Conservation (phyloP, 495 filamentous ascomycete genomes). For the Amniculicola lignicola region DNA sequence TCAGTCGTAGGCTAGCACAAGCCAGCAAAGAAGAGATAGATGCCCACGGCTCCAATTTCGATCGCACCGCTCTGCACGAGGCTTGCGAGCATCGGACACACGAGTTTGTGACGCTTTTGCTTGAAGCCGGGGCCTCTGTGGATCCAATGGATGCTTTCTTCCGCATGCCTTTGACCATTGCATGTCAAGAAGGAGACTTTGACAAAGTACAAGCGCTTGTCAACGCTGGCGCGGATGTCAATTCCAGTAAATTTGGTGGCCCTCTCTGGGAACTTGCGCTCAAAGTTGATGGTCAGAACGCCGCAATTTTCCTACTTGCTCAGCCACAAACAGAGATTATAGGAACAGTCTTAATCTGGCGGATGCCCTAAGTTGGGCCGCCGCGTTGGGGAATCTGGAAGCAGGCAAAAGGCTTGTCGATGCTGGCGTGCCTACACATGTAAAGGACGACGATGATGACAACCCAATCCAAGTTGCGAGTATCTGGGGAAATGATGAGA, state of each 20-base stretch:
- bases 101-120: constrained; percentile 14
- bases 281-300: neutral
- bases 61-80: constrained; percentile 11
- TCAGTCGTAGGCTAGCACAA: neutral
- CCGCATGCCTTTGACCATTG: constrained; percentile 14
- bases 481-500: constrained; percentile 3
- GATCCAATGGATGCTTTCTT: constrained; percentile 13
- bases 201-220: constrained; percentile 10
- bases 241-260: constrained; percentile 2
- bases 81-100: neutral
- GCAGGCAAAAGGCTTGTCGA: constrained; percentile 14
- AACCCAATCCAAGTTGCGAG: constrained; percentile 18
- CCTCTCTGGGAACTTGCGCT: constrained; percentile 20
- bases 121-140: constrained; percentile 14
- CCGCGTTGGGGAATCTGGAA: constrained; percentile 7
- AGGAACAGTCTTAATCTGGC: neutral
- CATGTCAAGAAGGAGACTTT: constrained; percentile 13
- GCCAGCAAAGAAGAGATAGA: constrained; percentile 7
- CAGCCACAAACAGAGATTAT: constrained; percentile 14
- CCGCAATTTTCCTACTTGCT: constrained; percentile 8
- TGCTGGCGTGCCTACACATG: constrained; percentile 11
- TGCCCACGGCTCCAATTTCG: constrained; percentile 7
- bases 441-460: constrained; percentile 16
- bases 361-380: constrained; percentile 14
- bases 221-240: constrained; percentile 17